Evolutionary conservation across 1,284 basidiomycete genomes (phyloP).

Genomic region (Phellinidium pouzarii): DNA sequence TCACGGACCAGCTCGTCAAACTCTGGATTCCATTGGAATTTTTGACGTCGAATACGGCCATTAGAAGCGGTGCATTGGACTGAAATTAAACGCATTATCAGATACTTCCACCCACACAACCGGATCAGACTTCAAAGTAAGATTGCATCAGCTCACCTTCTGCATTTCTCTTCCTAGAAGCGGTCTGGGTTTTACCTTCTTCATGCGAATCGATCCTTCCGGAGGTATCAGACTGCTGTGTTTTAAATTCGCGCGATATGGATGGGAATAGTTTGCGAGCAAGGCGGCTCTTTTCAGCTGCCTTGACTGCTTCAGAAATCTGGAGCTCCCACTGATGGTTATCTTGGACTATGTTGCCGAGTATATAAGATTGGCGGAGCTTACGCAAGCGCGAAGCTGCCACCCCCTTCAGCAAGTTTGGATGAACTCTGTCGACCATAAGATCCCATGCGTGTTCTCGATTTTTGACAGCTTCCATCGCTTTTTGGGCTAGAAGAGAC

Average conservation of each 20-base stretch:
- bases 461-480: slow-evolving; percentile 41
- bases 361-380: slow-evolving; percentile 49
- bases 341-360: slow-evolving; percentile 45
- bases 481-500: slow-evolving; percentile 31
- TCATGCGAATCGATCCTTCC: neutral
- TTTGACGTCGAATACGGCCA: slow-evolving; percentile 37
- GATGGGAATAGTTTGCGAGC: slow-evolving; percentile 37
- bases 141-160: neutral
- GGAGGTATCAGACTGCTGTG: neutral
- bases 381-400: slow-evolving; percentile 45
- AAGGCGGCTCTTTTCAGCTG: slow-evolving; percentile 9
- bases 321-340: slow-evolving; percentile 55
- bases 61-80: slow-evolving; percentile 10
- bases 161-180: neutral
- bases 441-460: slow-evolving; percentile 59
- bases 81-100: neutral
- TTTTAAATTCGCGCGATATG: slow-evolving; percentile 14
- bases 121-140: too few relatives aligned
- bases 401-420: slow-evolving; percentile 41
- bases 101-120: too few relatives aligned
- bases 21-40: slow-evolving; percentile 79
- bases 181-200: neutral
- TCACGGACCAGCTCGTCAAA: slow-evolving; percentile 86
- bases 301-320: slow-evolving; percentile 29
- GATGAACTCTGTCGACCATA: slow-evolving; percentile 47